Evolutionary conservation across 2,329 filamentous ascomycete genomes (phyloP).

Genomic region (Alternaria infectoria): DNA sequence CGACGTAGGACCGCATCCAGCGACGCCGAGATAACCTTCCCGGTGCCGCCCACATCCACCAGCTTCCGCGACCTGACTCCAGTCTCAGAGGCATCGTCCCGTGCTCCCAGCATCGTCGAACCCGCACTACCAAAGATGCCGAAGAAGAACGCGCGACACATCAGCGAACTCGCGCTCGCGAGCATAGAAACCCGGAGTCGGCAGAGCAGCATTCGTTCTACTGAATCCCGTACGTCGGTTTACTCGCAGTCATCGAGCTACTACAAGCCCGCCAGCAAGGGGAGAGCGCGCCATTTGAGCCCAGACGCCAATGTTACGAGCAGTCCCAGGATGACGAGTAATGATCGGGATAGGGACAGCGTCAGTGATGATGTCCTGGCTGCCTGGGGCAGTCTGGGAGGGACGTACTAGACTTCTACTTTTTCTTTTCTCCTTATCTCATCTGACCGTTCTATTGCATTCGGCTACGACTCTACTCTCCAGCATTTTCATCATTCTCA

Average conservation of each 20-base stretch:
- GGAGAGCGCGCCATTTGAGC: constrained; percentile 23
- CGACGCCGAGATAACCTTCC: constrained; percentile 36
- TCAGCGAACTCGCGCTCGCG: constrained; percentile 21
- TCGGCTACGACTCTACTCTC: neutral
- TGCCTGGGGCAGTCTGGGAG: constrained; percentile 56
- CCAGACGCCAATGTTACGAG: constrained; percentile 34
- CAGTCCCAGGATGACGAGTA: constrained; percentile 16
- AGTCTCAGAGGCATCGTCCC: constrained; percentile 32
- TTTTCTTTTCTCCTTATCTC: neutral
- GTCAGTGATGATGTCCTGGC: constrained; percentile 56
- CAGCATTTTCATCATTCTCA: neutral
- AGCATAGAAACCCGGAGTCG: constrained; percentile 18
- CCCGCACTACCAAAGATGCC: constrained; percentile 19
- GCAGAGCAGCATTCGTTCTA: constrained; percentile 32
- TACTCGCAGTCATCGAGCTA: constrained; percentile 19
- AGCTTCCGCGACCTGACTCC: constrained; percentile 23
- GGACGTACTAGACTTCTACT: constrained; percentile 30
- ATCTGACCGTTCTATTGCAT: too few species aligned
- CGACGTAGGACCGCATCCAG: constrained; percentile 46
- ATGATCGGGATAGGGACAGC: constrained; percentile 40
- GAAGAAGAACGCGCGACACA: constrained; percentile 23
- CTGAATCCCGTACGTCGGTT: constrained; percentile 16
- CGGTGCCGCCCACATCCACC: constrained; percentile 17
- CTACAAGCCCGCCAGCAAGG: constrained; percentile 14
- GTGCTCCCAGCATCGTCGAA: constrained; percentile 30